Base-by-base conservation (phyloP, 495 filamentous ascomycete genomes). In the Acidomyces sp. region DNA sequence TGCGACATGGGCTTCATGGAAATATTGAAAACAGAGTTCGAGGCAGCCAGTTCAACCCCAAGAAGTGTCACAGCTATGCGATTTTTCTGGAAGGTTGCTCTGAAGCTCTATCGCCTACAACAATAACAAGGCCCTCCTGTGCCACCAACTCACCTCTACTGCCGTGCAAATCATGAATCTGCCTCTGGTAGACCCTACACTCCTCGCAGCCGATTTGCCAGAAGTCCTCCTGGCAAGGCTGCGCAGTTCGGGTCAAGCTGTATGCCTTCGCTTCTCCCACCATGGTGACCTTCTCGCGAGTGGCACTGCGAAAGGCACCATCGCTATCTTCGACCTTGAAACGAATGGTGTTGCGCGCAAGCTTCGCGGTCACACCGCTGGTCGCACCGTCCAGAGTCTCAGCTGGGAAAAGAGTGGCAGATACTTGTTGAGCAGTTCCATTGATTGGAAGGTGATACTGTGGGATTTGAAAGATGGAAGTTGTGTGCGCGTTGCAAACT, bases 281-380 rank as follows among this genome's bases (percentile, higher is more conserved):
- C 81, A 76, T 57, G 90, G 90, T 53, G 86, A 96, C 58, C 85
- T 87, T 51, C 76, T 97, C 43, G 90, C 90, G 28, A 86, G 85
- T 20, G 90, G 90, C 57, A 75, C 90, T 72, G 67, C 82, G 44
- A 87, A 96, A 63, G 90, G 90, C 48, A 86, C 80, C 12, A 80
- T 96, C 32, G 80, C 94, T 24, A 81, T 99, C 38, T 99, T 93
- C 67, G 90, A 99, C 56, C 70, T 95, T 29, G 92, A 95, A 56
- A 96, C 92, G 20, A 90, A 87, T 67, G 86, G 88, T 26, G 80
- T 96, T 13, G 90, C 90, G 28, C 78, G 85, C 40, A 95, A 95
- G 58, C 68, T 96, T 24, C 74, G 82, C 38, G 90, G 90, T 5
- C 90, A 99, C 62, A 88, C 82, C 13, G 69, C 27, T 6, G 38